phyloP scores from a whole-genome alignment of 2,329 filamentous ascomycete genomes.

The Monosporascus sp. region DNA sequence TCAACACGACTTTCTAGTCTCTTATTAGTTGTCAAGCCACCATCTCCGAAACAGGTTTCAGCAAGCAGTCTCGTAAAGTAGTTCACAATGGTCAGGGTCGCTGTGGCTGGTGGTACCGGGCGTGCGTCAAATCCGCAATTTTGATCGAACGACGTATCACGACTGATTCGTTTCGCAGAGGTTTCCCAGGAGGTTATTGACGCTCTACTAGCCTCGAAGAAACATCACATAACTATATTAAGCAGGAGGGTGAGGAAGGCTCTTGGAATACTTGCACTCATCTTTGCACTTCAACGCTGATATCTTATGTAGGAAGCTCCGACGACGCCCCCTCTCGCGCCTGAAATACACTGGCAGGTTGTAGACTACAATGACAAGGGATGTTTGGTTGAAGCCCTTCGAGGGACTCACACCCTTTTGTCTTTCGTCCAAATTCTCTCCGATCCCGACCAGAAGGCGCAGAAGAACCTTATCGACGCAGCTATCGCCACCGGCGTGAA shows the following conservation, averaged over 20 bases:
- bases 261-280: not conserved
- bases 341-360: slow-evolving; percentile 32
- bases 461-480: slow-evolving; percentile 54
- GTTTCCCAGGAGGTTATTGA: slow-evolving; percentile 49
- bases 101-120: slow-evolving; percentile 38
- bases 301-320: slow-evolving; percentile 18
- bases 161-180: slow-evolving; percentile 28
- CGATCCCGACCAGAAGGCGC: slow-evolving; percentile 31
- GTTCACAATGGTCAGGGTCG: slow-evolving; percentile 37
- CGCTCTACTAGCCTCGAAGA: slow-evolving; percentile 38
- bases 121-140: slow-evolving; percentile 23
- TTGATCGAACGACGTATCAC: not conserved
- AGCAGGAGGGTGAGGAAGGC: slow-evolving; percentile 35
- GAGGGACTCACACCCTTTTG: slow-evolving; percentile 46
- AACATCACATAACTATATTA: slow-evolving; percentile 48
- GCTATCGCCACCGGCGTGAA: slow-evolving; percentile 53
- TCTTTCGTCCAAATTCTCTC: slow-evolving; percentile 40
- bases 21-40: not conserved
- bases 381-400: slow-evolving; percentile 31
- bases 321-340: not conserved
- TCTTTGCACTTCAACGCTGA: not conserved
- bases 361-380: slow-evolving; percentile 39
- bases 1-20: not conserved
- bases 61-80: not conserved
- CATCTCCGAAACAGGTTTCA: not conserved